Conservation (phyloP, 306 rosid genomes). For the Nissolia schottii region DNA sequence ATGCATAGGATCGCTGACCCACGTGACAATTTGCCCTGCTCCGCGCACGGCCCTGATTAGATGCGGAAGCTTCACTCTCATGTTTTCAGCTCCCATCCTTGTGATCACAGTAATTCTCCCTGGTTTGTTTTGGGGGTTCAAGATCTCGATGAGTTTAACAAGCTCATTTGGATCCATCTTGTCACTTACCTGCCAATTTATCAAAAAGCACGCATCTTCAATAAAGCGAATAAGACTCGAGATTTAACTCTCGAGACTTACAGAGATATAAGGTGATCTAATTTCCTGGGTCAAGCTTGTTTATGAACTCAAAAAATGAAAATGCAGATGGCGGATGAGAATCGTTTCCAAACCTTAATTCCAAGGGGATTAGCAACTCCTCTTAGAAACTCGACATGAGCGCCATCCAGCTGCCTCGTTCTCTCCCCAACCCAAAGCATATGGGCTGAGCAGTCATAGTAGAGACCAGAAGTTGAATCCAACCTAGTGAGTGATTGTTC, state of each 20-base stretch:
- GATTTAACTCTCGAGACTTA: no score
- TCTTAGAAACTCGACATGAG: conserved; percentile 91
- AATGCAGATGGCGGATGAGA: neutral
- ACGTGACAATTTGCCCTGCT: conserved; percentile 89
- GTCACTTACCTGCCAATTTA: conserved; percentile 67
- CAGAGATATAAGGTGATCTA: neutral
- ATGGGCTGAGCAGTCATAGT: conserved; percentile 97
- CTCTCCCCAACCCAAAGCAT: conserved; percentile 97
- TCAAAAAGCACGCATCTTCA: conserved; percentile 5
- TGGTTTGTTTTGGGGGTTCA: conserved; percentile 90
- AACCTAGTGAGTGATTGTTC: conserved; percentile 93
- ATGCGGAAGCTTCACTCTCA: conserved; percentile 99
- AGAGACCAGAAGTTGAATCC: conserved; percentile 93
- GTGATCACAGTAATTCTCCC: conserved; percentile 92
- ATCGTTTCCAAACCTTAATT: conserved; percentile 62
- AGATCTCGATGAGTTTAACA: conserved; percentile 80
- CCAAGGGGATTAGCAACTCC: conserved; percentile 98
- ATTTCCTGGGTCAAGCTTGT: neutral
- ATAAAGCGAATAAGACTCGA: neutral
- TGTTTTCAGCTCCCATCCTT: conserved; percentile 99
- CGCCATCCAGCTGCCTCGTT: conserved; percentile 94
- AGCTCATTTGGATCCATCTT: conserved; percentile 95
- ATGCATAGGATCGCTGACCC: conserved; percentile 99
- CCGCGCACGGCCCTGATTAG: conserved; percentile 88
- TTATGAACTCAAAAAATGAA: neutral